Evolutionary conservation across 305 asterid genomes (phyloP).

Genomic region (Fraxinus albicans): DNA sequence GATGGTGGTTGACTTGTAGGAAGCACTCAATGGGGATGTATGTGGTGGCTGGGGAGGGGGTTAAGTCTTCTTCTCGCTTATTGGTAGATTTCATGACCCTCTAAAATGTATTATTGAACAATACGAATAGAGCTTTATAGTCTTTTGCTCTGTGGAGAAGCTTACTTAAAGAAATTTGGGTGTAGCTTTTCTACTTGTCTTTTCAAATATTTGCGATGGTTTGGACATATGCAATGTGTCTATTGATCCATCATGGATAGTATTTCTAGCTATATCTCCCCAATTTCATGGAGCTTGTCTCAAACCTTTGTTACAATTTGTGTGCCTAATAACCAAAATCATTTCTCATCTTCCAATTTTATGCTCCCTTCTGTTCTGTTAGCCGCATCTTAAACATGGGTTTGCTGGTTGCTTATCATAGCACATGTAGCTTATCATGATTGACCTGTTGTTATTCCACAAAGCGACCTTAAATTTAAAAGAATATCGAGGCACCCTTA

Average conservation of each 20-base stretch:
- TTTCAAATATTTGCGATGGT: neutral
- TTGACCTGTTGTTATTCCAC: neutral
- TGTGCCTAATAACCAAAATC: neutral
- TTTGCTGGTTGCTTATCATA: neutral
- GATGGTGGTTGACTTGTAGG: neutral
- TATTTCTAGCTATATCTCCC: neutral
- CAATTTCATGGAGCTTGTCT: neutral
- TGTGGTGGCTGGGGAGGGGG: neutral
- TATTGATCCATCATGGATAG: neutral
- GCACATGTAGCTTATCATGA: neutral
- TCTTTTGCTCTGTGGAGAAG: neutral
- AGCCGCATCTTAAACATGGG: neutral
- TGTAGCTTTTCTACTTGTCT: neutral
- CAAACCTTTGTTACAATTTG: neutral
- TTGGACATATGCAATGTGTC: neutral
- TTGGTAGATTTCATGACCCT: neutral
- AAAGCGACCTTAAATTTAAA: neutral
- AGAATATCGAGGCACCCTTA: neutral
- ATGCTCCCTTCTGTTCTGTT: neutral
- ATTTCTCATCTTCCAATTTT: neutral
- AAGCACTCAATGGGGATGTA: neutral
- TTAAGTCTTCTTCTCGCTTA: neutral
- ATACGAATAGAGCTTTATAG: neutral
- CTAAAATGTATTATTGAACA: neutral
- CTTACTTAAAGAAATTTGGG: neutral